phyloP scores from a whole-genome alignment of 768 basidiomycete species.

The Tephrocybe rancida region DNA sequence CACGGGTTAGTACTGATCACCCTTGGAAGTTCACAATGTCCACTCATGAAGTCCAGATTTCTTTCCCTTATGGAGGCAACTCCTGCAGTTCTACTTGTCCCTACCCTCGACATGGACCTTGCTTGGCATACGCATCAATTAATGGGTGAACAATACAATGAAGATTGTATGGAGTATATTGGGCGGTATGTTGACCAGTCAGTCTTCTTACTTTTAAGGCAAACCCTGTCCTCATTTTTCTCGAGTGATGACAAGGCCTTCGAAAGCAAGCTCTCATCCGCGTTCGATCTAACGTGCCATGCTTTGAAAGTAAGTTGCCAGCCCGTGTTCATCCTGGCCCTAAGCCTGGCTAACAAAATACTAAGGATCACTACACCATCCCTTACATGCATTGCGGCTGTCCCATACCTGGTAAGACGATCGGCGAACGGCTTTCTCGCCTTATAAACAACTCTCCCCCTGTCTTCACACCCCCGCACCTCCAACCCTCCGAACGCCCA shows the following conservation, averaged over 20 bases:
- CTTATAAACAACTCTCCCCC: conserved; percentile 24
- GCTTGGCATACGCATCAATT: conserved; percentile 79
- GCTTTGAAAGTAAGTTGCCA: conserved; percentile 19
- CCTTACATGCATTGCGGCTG: conserved; percentile 66
- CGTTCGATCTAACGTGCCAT: conserved; percentile 45
- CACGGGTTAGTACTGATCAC: conserved; percentile 42
- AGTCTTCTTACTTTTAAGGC: conserved; percentile 19
- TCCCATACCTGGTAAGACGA: conserved; percentile 44
- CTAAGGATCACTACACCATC: conserved; percentile 47
- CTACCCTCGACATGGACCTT: conserved; percentile 72
- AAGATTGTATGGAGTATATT: conserved; percentile 43
- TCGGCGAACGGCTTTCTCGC: conserved; percentile 44
- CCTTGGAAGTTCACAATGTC: not conserved
- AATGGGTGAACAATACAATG: conserved; percentile 42
- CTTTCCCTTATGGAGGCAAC: conserved; percentile 54
- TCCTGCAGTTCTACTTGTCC: conserved; percentile 47
- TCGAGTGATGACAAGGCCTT: conserved; percentile 46
- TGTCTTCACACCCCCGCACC: conserved; percentile 12
- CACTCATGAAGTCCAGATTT: conserved; percentile 33
- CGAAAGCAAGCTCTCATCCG: conserved; percentile 41
- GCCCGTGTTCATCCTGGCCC: not conserved
- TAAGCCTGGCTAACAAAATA: not conserved
- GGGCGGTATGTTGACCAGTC: conserved; percentile 58
- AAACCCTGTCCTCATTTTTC: not conserved
- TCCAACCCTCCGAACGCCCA: conserved; percentile 30